Evolutionary conservation across 208 protist genomes (phyloP).

Genomic region (Paratrypanosoma confusum): DNA sequence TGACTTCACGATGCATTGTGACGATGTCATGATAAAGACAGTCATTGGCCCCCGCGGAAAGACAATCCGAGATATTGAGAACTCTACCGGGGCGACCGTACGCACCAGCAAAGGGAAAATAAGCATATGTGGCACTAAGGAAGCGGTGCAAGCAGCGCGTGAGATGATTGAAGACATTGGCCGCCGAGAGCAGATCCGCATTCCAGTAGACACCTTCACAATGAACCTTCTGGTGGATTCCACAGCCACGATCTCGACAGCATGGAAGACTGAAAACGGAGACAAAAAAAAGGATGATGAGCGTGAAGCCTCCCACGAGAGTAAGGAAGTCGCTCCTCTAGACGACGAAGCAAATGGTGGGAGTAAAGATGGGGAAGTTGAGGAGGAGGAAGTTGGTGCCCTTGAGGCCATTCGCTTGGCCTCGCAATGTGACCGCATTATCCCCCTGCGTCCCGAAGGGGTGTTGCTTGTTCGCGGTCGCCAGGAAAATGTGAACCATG

Average conservation of each 20-base stretch:
- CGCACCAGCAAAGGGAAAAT: slow-evolving; percentile 19
- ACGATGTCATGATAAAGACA: slow-evolving; percentile 14
- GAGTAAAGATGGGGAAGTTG: background rate
- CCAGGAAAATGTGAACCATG: slow-evolving; percentile 13
- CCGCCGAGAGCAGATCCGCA: slow-evolving; percentile 16
- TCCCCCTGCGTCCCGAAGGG: slow-evolving; percentile 19
- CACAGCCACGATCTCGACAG: slow-evolving; percentile 19
- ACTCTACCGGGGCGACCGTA: slow-evolving; percentile 21
- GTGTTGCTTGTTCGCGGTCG: slow-evolving; percentile 32
- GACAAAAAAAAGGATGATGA: slow-evolving; percentile 2
- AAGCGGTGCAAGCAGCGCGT: slow-evolving; percentile 16
- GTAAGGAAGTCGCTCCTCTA: too few species aligned
- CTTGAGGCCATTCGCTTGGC: slow-evolving; percentile 24
- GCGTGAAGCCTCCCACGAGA: too few species aligned
- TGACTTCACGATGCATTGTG: slow-evolving; percentile 17
- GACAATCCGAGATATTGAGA: slow-evolving; percentile 25
- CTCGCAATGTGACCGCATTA: slow-evolving; percentile 26
- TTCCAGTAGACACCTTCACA: slow-evolving; percentile 11
- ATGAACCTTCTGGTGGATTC: slow-evolving; percentile 21
- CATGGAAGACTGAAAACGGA: background rate
- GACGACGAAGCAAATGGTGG: too few species aligned
- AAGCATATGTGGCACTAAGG: slow-evolving; percentile 14
- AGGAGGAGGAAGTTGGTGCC: slow-evolving; percentile 1
- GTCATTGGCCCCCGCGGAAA: slow-evolving; percentile 20
- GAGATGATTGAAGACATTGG: slow-evolving; percentile 15